Evolutionary conservation across 108 stramenopile species (phyloP), one percentile per base, ranked within the genome.

Genomic region (Pseudonitzschia multiseries): DNA sequence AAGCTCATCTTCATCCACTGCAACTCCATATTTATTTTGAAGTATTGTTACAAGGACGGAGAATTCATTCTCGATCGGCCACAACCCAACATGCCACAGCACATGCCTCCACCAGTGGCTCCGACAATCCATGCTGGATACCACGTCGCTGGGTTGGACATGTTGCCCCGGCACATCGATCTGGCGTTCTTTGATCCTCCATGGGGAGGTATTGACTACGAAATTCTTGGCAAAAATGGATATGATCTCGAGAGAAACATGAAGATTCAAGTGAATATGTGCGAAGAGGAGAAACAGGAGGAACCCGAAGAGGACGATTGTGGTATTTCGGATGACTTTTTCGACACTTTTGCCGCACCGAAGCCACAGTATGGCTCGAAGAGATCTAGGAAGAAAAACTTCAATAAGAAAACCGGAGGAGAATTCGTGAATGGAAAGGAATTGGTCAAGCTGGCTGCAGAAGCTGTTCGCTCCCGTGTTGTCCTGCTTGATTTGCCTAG

Each of bases 121-220:
- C 51, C 31, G 4, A 90, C 87, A 52, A 70, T 69, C 0, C 80
- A 79, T 48, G 88, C 80, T 43, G 92, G 90, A 41, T 95, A 86
- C 62, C 66, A 69, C 15, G 80, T 95, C 57, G 94, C 92, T 12
- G 94, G 92, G 0, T 72, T 88, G 18, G 89, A 95, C 42, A 22
- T 91, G 41, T 57, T 95, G 41, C 77, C 86, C 0, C 81, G 74
- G 12, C 78, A 60, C 29, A 88, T 95, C 50, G 89, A 95, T 74
- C 82, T 84, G 5, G 84, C 91, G 8, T 95, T 93, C 68, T 90
- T 95, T 84, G 91, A 92, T 79, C 94, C 94, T 15, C 94, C 94
- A 20, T 93, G 92, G 92, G 89, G 89, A 21, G 92, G 92, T 0
- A 79, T 93, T 20, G 89, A 92, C 62, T 95, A 95, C 61, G 75